Evolutionary conservation across 371 early-diverging fungal genomes (phyloP).

Genomic region (Dichotomocladium elegans): DNA sequence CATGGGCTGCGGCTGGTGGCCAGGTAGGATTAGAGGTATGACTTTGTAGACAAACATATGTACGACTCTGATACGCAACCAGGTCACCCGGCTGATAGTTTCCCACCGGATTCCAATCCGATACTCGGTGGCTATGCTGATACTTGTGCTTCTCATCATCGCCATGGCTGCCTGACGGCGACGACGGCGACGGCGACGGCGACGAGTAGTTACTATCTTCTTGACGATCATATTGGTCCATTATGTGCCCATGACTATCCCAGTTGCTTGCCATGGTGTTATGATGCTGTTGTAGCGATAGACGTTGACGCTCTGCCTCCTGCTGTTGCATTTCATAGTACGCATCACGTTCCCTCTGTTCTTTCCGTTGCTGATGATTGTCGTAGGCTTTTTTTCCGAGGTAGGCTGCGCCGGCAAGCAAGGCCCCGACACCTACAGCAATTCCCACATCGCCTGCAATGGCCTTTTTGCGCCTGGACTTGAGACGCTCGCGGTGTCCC

Average conservation of each 20-base stretch:
- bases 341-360: conserved; percentile 24
- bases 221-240: conserved; percentile 8
- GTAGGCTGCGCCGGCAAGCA: conserved; percentile 49
- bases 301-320: conserved; percentile 23
- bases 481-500: conserved; percentile 41
- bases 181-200: conserved; percentile 6
- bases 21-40: conserved; percentile 57
- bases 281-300: conserved; percentile 23
- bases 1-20: conserved; percentile 48
- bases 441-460: conserved; percentile 40
- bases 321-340: conserved; percentile 14
- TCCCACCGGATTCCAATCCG: conserved; percentile 52
- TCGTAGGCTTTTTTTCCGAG: conserved; percentile 45
- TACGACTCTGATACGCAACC: conserved; percentile 47
- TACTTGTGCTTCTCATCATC: too few species aligned
- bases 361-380: conserved; percentile 34
- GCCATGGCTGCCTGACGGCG: neutral
- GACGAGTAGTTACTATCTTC: neutral
- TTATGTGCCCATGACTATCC: conserved; percentile 7
- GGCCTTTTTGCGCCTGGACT: conserved; percentile 44
- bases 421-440: conserved; percentile 40
- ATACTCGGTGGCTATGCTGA: too few species aligned
- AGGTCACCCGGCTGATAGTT: conserved; percentile 52
- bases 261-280: conserved; percentile 7
- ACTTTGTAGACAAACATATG: conserved; percentile 49